Base-by-base conservation (phyloP, 805 yeast species). In the Yarrowia yakushimensis region DNA sequence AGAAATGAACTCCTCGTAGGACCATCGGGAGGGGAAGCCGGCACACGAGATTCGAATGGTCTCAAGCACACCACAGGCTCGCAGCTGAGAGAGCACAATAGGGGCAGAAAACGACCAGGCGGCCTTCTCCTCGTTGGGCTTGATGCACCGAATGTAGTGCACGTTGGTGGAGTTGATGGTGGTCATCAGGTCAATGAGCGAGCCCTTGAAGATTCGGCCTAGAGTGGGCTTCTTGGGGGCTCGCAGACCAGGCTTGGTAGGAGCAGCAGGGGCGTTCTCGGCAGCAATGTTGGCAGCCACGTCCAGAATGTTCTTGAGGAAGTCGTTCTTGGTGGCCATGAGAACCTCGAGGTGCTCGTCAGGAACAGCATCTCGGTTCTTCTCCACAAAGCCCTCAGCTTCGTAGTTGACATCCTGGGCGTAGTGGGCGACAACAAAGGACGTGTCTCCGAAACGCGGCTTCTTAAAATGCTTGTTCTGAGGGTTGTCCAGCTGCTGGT, bases 61-160 rank as follows among this genome's bases (percentile, higher is more conserved):
- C 73, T 94, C 99, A 68, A 93, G 79, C 50, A 93, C 98, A 87
- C 99, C 99, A 80, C 99, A 93, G 6, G 99, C 99, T 73, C 99
- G 84, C 66, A 93, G 81, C 75, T 93, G 99, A 6, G 96, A 87
- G 65, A 94, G 80, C 13, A 93, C 98, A 97, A 93, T 92, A 43
- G 91, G 81, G 15, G 96, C 90, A 71, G 91, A 96, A 75, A 93
- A 93, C 73, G 86, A 87, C 98, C 99, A 93, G 1, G 98, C 97
- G 65, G 84, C 86, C 75, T 94, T 93, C 66, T 85, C 86, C 70
- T 91, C 97, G 73, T 93, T 93, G 6, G 99, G 98, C 75, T 93
- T 93, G 72, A 94, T 93, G 80, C 99, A 93, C 73, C 99, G 87
- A 72, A 93, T 93, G 71, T 93, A 93, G 74, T 93, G 99, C 37